These are phyloP conservation scores for Talaromyces sp. DNA, from an alignment of 2,329 filamentous ascomycete species.

Conservation along the genomic window DNA sequence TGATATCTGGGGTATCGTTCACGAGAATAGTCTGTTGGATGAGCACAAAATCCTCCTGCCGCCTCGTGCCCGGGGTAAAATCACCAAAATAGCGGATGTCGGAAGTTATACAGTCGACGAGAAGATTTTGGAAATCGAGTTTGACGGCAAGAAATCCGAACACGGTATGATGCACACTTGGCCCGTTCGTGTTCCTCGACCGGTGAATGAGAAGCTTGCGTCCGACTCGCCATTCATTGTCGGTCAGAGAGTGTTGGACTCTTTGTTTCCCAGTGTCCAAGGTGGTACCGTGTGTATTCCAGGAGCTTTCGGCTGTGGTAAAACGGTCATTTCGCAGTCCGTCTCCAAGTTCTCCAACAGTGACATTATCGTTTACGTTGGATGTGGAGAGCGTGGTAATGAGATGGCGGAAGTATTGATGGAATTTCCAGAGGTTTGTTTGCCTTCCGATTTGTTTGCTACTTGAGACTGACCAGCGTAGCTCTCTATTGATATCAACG, in stretches of 20 bases:
- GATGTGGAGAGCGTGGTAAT: conserved; percentile 89
- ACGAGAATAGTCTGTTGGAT: conserved; percentile 90
- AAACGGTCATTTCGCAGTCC: conserved; percentile 98
- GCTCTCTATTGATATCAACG: conserved; percentile 89
- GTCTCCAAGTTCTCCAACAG: conserved; percentile 99
- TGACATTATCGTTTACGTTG: conserved; percentile 97
- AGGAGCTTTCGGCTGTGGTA: conserved; percentile 96
- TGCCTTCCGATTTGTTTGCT: no score
- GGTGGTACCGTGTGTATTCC: conserved; percentile 98
- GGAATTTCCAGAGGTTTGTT: conserved; percentile 83
- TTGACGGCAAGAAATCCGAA: conserved; percentile 91
- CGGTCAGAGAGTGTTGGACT: conserved; percentile 92
- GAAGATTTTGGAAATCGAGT: conserved; percentile 93
- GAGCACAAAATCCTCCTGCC: conserved; percentile 92
- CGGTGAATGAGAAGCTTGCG: conserved; percentile 85
- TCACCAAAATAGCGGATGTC: conserved; percentile 84
- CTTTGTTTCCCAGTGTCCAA: conserved; percentile 93
- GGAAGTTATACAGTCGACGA: conserved; percentile 92
- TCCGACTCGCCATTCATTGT: conserved; percentile 91
- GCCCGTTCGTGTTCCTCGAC: conserved; percentile 94
- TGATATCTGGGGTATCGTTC: conserved; percentile 92
- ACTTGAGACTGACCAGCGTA: conserved; percentile 24
- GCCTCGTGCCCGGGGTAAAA: conserved; percentile 83
- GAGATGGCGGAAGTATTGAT: conserved; percentile 99
- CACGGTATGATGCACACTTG: conserved; percentile 98